Evolutionary conservation across 768 basidiomycete species (phyloP).

Genomic region (Sarcodon aspratus): DNA sequence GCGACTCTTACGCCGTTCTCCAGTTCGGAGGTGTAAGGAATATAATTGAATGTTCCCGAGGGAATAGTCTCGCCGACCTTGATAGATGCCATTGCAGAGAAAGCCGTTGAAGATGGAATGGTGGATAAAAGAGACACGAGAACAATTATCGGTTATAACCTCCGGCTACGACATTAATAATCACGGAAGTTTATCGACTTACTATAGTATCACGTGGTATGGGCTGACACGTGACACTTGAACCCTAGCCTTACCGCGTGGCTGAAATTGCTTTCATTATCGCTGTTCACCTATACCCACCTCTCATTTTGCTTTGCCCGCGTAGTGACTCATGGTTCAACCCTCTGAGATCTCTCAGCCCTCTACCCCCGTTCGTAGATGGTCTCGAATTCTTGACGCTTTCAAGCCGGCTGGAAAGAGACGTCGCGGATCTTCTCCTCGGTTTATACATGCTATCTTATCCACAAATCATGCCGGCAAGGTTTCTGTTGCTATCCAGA

Average conservation of each 20-base stretch:
- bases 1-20: conserved; percentile 39
- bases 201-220: too few species aligned
- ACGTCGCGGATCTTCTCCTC: neutral
- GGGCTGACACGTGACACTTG: too few species aligned
- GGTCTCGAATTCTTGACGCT: neutral
- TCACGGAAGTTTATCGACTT: too few species aligned
- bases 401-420: neutral
- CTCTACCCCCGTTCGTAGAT: neutral
- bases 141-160: neutral
- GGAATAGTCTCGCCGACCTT: conserved; percentile 43
- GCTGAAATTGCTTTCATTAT: too few species aligned
- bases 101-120: neutral
- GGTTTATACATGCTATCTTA: neutral
- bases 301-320: too few species aligned
- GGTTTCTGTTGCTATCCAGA: conserved; percentile 40
- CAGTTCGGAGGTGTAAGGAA: conserved; percentile 53
- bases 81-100: conserved; percentile 21
- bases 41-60: conserved; percentile 30
- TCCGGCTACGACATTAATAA: too few species aligned
- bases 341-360: neutral
- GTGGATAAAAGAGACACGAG: neutral
- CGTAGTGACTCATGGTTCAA: neutral
- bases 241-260: too few species aligned
- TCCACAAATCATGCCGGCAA: neutral
- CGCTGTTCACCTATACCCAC: too few species aligned